These are phyloP conservation scores for Castanea crenata DNA, from an alignment of 306 rosid species.

Conservation along the genomic window DNA sequence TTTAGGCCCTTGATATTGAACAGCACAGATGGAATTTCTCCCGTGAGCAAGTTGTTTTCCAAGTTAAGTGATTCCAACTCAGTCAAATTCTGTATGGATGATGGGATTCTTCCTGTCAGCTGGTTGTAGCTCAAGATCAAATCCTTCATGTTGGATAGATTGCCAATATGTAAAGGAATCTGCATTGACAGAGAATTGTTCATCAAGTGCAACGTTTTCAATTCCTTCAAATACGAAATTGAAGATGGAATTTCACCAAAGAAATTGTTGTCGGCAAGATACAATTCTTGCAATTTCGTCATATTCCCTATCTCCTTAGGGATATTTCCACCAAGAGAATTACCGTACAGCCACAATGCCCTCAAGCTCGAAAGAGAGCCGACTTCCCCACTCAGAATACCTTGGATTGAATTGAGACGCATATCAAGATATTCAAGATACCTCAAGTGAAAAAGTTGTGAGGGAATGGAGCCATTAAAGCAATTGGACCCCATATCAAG, in stretches of 20 bases:
- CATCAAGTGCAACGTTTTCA: neutral
- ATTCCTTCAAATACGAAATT: neutral
- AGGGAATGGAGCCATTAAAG: too few species aligned
- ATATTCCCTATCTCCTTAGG: conserved; percentile 19
- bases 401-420: neutral
- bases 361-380: too few species aligned
- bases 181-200: conserved; percentile 4
- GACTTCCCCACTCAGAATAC: too few species aligned
- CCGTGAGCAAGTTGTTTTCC: conserved; percentile 17
- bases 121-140: conserved; percentile 16
- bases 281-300: conserved; percentile 6
- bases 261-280: neutral
- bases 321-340: conserved; percentile 9
- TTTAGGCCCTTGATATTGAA: conserved; percentile 19
- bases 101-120: conserved; percentile 30
- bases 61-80: neutral
- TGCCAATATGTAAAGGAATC: conserved; percentile 17
- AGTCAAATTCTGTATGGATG: conserved; percentile 11
- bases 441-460: too few species aligned
- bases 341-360: fast-evolving
- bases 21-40: conserved; percentile 20
- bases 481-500: conserved; percentile 5
- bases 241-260: conserved; percentile 4
- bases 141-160: conserved; percentile 20
- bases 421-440: too few species aligned